phyloP scores from a whole-genome alignment of 2,329 filamentous ascomycete genomes.

The Nigrospora osmanthi region DNA sequence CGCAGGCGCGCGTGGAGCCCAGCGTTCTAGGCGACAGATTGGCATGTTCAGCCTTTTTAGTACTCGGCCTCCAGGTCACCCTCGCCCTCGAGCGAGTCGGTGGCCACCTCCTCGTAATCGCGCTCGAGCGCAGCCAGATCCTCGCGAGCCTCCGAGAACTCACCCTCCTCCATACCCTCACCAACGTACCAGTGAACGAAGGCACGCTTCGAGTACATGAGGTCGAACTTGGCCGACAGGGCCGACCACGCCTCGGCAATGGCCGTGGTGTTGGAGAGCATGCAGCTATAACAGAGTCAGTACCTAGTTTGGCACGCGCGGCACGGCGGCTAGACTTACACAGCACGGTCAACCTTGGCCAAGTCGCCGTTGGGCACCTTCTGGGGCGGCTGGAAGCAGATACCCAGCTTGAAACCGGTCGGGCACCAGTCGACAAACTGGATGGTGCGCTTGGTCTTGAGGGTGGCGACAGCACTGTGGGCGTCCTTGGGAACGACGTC shows the following conservation, averaged over 20 bases:
- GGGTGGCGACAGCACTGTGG: conserved; percentile 82
- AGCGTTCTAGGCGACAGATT: neutral
- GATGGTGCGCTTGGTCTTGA: conserved; percentile 99
- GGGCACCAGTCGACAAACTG: conserved; percentile 99
- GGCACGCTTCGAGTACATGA: conserved; percentile 99
- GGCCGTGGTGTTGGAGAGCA: conserved; percentile 97
- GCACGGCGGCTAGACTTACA: conserved; percentile 54
- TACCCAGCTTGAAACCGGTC: conserved; percentile 99
- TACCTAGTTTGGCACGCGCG: neutral
- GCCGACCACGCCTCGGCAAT: conserved; percentile 98
- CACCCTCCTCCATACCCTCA: conserved; percentile 99
- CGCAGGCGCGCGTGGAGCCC: neutral
- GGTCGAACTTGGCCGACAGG: conserved; percentile 95
- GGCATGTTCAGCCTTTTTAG: conserved; percentile 40
- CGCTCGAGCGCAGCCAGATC: conserved; percentile 96
- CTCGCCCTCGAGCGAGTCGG: conserved; percentile 84
- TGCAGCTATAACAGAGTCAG: conserved; percentile 58
- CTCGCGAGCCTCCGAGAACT: conserved; percentile 98
- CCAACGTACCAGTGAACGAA: conserved; percentile 99
- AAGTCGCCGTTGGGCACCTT: conserved; percentile 95
- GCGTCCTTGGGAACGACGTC: conserved; percentile 97
- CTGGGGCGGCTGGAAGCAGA: conserved; percentile 98
- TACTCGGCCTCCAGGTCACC: conserved; percentile 86
- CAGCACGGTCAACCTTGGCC: conserved; percentile 95
- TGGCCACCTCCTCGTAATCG: conserved; percentile 97